Percentiles rank a stretch among this genome's conserved stretches.
phyloP scores from a whole-genome alignment of 2,329 filamentous ascomycete species.

The Nemania diffusa region DNA sequence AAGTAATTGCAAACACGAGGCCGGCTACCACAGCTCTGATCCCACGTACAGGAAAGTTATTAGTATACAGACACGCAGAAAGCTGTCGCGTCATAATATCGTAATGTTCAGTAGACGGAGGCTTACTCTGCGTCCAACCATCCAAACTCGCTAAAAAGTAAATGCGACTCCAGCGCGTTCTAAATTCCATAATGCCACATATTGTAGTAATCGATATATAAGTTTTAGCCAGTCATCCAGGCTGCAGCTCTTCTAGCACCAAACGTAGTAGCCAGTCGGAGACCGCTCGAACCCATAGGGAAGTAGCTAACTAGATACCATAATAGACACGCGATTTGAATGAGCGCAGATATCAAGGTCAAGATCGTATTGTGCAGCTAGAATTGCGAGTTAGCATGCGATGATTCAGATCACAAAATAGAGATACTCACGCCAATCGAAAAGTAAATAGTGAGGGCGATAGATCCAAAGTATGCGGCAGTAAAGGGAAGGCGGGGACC shows the following conservation, averaged over 20 bases:
- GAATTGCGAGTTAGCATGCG: slow-evolving; percentile 38
- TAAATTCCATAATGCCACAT: slow-evolving; percentile 24
- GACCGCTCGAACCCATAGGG: slow-evolving; percentile 90
- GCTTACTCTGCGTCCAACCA: slow-evolving; percentile 4
- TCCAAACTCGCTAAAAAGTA: background rate
- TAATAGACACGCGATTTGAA: slow-evolving; percentile 83
- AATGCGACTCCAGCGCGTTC: slow-evolving; percentile 16
- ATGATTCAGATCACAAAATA: background rate
- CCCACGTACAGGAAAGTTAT: background rate
- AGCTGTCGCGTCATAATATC: background rate
- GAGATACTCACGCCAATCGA: slow-evolving; percentile 81
- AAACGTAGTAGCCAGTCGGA: slow-evolving; percentile 87
- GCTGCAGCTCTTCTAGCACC: slow-evolving; percentile 84
- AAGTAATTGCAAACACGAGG: background rate
- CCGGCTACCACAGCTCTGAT: background rate
- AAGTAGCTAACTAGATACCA: slow-evolving; percentile 99
- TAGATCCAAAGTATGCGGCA: slow-evolving; percentile 93
- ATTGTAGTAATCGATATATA: slow-evolving; percentile 29
- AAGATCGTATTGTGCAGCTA: slow-evolving; percentile 86
- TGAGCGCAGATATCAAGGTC: slow-evolving; percentile 83
- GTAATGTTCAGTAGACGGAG: slow-evolving; percentile 8
- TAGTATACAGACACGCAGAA: background rate
- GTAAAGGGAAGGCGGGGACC: slow-evolving; percentile 90
- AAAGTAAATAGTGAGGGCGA: slow-evolving; percentile 89
- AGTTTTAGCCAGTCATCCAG: slow-evolving; percentile 82